These are phyloP conservation scores for Rhynchospora pubera DNA, from an alignment of 176 grass and related monocot species.

Conservation along the genomic window DNA sequence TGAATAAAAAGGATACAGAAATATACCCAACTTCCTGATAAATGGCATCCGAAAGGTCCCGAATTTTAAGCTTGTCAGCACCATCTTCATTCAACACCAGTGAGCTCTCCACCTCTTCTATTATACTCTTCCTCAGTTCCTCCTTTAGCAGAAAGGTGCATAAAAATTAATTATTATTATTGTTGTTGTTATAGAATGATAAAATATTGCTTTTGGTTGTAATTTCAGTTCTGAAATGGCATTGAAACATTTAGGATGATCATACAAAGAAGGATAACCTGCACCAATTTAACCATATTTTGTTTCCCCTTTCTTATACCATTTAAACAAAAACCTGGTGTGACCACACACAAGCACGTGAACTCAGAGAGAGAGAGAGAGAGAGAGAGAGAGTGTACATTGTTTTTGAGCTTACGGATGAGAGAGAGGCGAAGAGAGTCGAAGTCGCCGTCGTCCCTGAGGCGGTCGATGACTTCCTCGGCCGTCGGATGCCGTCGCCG, in stretches of 20 bases:
- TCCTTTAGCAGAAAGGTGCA: slow-evolving; percentile 23
- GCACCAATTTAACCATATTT: neutral
- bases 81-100: slow-evolving; percentile 78
- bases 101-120: slow-evolving; percentile 70
- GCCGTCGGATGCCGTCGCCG: slow-evolving; percentile 7
- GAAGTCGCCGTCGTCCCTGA: slow-evolving; percentile 20
- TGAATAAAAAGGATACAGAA: neutral
- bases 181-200: too few species aligned
- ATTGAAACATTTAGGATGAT: neutral
- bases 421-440: slow-evolving; percentile 14
- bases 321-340: too few species aligned
- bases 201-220: neutral
- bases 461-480: slow-evolving; percentile 12
- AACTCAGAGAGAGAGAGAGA: neutral
- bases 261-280: neutral
- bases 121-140: slow-evolving; percentile 46
- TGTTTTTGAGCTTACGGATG: slow-evolving; percentile 15
- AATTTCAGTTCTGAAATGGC: neutral
- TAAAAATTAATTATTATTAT: neutral
- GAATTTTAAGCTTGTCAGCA: slow-evolving; percentile 69
- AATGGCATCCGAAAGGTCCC: slow-evolving; percentile 86
- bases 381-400: neutral
- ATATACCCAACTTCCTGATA: slow-evolving; percentile 79
- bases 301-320: too few species aligned
- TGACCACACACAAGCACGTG: too few species aligned